Evolutionary conservation across 2,329 filamentous ascomycete genomes (phyloP).

Genomic region (Basipetospora chlamydospora): DNA sequence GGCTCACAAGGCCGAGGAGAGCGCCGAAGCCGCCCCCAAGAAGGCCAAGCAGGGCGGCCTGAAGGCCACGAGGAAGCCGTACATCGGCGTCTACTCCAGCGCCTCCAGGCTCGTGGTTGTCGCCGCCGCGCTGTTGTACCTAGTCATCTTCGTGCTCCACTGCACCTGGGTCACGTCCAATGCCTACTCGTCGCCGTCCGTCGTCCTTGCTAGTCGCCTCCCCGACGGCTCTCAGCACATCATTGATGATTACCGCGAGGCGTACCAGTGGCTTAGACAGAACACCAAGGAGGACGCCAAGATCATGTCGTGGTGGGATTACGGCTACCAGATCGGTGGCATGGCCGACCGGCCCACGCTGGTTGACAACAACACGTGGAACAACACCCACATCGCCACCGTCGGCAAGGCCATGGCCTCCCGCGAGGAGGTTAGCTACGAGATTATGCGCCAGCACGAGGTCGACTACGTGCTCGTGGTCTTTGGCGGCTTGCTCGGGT

Average conservation of each 20-base stretch:
- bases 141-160: constrained; percentile 88
- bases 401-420: constrained; percentile 99
- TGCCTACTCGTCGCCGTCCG: constrained; percentile 94
- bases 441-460: constrained; percentile 95
- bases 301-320: constrained; percentile 99
- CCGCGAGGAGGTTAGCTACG: constrained; percentile 92
- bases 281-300: constrained; percentile 92
- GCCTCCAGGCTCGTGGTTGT: constrained; percentile 71
- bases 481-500: constrained; percentile 88
- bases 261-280: constrained; percentile 97
- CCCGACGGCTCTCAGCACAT: constrained; percentile 96
- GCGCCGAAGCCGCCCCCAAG: constrained; percentile 32
- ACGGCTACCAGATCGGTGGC: constrained; percentile 97
- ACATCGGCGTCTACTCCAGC: constrained; percentile 70
- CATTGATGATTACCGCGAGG: constrained; percentile 98
- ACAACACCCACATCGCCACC: constrained; percentile 98
- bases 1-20: constrained; percentile 19
- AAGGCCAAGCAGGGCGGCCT: constrained; percentile 43
- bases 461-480: constrained; percentile 98
- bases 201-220: constrained; percentile 81
- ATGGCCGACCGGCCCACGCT: constrained; percentile 97
- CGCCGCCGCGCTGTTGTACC: constrained; percentile 57
- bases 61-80: constrained; percentile 54
- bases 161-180: constrained; percentile 99
- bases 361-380: constrained; percentile 99